Evolutionary conservation across 164 flowering plant genomes (phyloP).

Genomic region (Euptelea pleiosperma): DNA sequence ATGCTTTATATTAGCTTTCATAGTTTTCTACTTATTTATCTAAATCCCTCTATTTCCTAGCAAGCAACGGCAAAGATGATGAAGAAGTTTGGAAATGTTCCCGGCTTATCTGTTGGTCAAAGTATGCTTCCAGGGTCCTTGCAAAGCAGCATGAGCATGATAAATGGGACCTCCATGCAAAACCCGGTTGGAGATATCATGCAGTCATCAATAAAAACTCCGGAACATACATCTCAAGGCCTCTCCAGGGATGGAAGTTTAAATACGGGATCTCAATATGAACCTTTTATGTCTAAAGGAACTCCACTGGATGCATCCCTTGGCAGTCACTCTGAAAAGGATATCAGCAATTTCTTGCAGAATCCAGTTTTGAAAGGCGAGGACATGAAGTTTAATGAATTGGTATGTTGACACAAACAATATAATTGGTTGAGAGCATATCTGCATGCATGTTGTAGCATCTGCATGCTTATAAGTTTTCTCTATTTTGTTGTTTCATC

Average conservation of each 20-base stretch:
- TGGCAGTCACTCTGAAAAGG: slow-evolving; percentile 53
- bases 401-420: slow-evolving; percentile 34
- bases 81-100: slow-evolving; percentile 48
- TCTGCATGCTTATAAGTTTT: background rate
- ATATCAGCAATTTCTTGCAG: no score
- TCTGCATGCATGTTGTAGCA: background rate
- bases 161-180: slow-evolving; percentile 28
- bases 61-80: slow-evolving; percentile 48
- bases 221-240: slow-evolving; percentile 20
- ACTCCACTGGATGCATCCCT: slow-evolving; percentile 25
- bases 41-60: slow-evolving; percentile 31
- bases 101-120: slow-evolving; percentile 34
- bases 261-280: slow-evolving; percentile 12
- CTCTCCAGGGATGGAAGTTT: slow-evolving; percentile 18
- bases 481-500: background rate
- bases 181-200: slow-evolving; percentile 30
- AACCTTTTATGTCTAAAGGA: slow-evolving; percentile 23
- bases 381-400: slow-evolving; percentile 24
- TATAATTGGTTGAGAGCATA: no score
- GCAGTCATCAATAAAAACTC: slow-evolving; percentile 26
- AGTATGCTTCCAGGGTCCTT: slow-evolving; percentile 41
- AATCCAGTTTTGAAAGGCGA: slow-evolving; percentile 48
- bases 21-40: slow-evolving; percentile 2
- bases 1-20: background rate
- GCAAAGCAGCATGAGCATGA: slow-evolving; percentile 34